These are phyloP conservation scores for Solanum lycopersicoides DNA, from an alignment of 257 asterid species.

Conservation along the genomic window DNA sequence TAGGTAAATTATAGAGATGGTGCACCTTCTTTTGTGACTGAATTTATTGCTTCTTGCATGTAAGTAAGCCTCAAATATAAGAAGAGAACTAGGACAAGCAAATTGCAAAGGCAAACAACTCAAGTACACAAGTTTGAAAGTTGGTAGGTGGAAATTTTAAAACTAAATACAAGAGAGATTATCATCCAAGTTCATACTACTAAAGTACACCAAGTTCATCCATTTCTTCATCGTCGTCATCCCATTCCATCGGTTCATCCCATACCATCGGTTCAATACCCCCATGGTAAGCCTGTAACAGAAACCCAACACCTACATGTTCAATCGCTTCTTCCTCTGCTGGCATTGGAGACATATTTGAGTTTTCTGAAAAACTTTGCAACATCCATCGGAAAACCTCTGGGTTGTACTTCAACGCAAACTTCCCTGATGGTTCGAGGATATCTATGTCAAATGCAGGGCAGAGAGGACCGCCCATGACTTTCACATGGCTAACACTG, in stretches of 20 bases:
- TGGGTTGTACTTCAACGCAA: conserved; percentile 34
- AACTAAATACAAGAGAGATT: not conserved
- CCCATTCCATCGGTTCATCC: conserved; percentile 3
- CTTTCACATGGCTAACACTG: conserved; percentile 68
- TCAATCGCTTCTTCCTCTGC: not conserved
- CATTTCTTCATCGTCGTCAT: not conserved
- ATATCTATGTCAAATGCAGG: conserved; percentile 54
- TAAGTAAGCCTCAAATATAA: not conserved
- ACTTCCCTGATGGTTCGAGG: conserved; percentile 28
- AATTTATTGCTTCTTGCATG: not conserved
- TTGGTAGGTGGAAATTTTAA: not conserved
- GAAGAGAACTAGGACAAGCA: not conserved
- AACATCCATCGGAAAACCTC: conserved; percentile 25
- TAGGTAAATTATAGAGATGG: too few species aligned
- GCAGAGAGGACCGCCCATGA: conserved; percentile 45
- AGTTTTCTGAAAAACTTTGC: conserved; percentile 11
- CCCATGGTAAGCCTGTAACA: conserved; percentile 23
- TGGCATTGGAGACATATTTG: conserved; percentile 3
- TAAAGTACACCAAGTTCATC: not conserved
- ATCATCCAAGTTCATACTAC: not conserved
- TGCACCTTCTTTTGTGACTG: not conserved
- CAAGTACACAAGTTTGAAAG: not conserved
- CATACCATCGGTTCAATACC: conserved; percentile 9
- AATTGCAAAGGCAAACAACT: not conserved
- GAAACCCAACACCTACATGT: conserved; percentile 22